Evolutionary conservation across 257 asterid species (phyloP), one percentile per base, ranked within the genome.

Genomic region (Przewalskia tangutica): DNA sequence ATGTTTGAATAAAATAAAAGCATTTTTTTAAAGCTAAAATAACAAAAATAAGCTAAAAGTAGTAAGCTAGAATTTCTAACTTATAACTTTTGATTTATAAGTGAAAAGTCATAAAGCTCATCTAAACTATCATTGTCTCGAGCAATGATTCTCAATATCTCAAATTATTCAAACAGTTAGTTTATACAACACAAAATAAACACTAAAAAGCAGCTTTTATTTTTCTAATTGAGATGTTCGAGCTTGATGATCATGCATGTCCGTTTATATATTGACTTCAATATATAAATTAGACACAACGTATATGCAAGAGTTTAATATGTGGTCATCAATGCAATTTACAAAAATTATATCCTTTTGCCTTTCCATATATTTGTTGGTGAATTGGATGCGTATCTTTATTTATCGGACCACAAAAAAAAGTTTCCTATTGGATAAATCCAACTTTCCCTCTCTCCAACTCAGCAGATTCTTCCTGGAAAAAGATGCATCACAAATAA

Each of bases 391-490:
- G 84, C 88, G 91, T 89, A 89, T 90, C 81, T 23, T 81, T 82
- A 64, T 84, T 70, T 55, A 55, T 78, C 73, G 73, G 82, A 70
- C 64, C 82, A 70, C 84, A 83, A 56, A 67, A 56, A 67, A 84
- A 83, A 82, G 85, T 89, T 91, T 93, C 91, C 92, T 27, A 27
- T 27, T 27, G 32, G 32, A 27, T 27, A 27, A 89, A 90, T 85
- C 86, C 93, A 85, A 92, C 89, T 86, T 77, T 84, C 32, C 32
- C 32, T 27, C 34, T 91, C 94, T 91, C 95, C 95, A 86, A 86
- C 91, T 89, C 92, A 91, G 62, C 77, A 83, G 92, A 93, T 93
- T 89, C 95, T 84, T 83, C 84, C 64, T 42, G 38, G 85, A 92
- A 90, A 92, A 89, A 88, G 88, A 83, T 84, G 79, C 89, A 65